A percentile compares a stretch with the other conserved stretches of the same genome.
phyloP scores from a whole-genome alignment of 495 filamentous ascomycete species.

The Penicillium canescens region DNA sequence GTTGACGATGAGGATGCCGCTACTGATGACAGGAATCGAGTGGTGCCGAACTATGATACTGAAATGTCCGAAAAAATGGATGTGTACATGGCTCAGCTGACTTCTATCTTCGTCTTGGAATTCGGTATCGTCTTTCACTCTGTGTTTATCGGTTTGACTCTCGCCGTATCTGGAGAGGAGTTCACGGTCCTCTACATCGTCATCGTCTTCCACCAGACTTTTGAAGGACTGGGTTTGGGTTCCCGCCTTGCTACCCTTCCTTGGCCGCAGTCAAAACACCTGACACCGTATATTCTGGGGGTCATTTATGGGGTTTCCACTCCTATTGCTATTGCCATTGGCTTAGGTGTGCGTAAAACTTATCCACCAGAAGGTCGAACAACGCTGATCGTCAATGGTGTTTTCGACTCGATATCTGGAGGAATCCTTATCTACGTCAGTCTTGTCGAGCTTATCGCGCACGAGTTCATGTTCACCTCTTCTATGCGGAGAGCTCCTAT shows the following conservation, averaged over 20 bases:
- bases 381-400: constrained; percentile 73
- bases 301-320: constrained; percentile 72
- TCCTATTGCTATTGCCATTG: constrained; percentile 79
- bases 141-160: constrained; percentile 76
- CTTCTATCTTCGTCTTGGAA: constrained; percentile 62
- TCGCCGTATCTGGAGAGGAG: constrained; percentile 67
- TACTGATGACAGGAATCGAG: constrained; percentile 38
- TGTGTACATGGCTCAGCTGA: constrained; percentile 48
- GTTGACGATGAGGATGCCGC: constrained; percentile 17
- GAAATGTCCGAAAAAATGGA: constrained; percentile 45
- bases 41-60: too few relatives aligned
- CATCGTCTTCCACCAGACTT: constrained; percentile 81
- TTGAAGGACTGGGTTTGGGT: constrained; percentile 79
- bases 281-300: constrained; percentile 73
- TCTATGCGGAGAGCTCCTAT: constrained; percentile 73
- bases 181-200: constrained; percentile 75
- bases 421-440: constrained; percentile 92
- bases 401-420: constrained; percentile 85
- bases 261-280: constrained; percentile 66
- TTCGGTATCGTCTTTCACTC: constrained; percentile 84
- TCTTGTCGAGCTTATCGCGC: constrained; percentile 93
- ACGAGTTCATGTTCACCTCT: constrained; percentile 91
- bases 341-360: constrained; percentile 67
- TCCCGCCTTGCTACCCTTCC: constrained; percentile 70
- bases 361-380: constrained; percentile 63